Percentiles rank a stretch among this genome's conserved stretches.
phyloP scores from a whole-genome alignment of 75 land plant genomes.

The Pinus albicaulis region DNA sequence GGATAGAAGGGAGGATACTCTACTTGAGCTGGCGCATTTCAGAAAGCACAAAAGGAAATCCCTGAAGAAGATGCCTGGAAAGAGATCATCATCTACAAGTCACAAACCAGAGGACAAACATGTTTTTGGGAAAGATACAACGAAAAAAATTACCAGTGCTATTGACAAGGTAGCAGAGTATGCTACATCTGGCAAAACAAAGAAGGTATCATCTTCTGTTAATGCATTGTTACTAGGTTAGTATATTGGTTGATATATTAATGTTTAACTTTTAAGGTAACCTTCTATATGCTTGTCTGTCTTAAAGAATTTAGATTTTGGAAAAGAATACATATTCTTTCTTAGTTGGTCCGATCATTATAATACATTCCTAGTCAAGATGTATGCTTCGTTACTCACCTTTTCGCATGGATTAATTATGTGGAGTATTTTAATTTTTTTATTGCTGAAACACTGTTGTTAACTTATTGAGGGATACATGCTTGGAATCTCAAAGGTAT shows the following conservation, averaged over 20 bases:
- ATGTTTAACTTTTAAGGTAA: neutral
- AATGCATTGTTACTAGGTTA: neutral
- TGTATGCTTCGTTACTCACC: too few relatives aligned
- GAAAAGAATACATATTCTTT: neutral
- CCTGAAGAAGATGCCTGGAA: constrained; percentile 70
- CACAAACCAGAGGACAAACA: constrained; percentile 74
- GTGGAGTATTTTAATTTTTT: too few relatives aligned
- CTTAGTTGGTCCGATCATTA: too few relatives aligned
- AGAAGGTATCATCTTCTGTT: constrained; percentile 44
- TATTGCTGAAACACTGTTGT: too few relatives aligned
- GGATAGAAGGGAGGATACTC: constrained; percentile 94
- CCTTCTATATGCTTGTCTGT: neutral
- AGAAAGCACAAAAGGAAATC: constrained; percentile 81
- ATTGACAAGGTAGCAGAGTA: constrained; percentile 78
- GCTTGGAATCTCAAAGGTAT: too few relatives aligned
- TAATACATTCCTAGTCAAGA: too few relatives aligned
- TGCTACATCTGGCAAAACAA: constrained; percentile 64
- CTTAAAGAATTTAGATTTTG: neutral
- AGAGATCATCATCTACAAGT: constrained; percentile 16
- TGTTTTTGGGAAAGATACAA: constrained; percentile 79
- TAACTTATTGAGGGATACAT: too few relatives aligned
- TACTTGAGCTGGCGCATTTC: constrained; percentile 73
- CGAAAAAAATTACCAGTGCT: constrained; percentile 65
- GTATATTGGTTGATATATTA: neutral
- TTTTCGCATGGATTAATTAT: too few relatives aligned